Conservation (phyloP, 305 asterid genomes). For the Fraxinus greggii region DNA sequence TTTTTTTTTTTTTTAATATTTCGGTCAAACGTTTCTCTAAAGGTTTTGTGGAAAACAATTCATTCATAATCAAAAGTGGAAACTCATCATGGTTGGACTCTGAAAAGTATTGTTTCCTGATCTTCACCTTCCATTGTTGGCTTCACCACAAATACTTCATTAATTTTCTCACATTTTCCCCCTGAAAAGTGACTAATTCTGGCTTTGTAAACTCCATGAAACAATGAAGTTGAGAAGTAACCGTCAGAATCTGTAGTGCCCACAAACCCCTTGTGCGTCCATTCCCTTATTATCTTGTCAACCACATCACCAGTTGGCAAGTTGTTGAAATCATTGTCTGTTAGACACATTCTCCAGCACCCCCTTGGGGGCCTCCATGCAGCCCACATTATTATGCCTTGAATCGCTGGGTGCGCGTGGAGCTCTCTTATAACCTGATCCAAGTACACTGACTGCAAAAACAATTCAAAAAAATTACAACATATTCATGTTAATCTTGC, state of each 20-base stretch:
- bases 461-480: background rate
- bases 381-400: slow-evolving; percentile 52
- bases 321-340: slow-evolving; percentile 61
- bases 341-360: slow-evolving; percentile 68
- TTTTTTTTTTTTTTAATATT: too few species aligned
- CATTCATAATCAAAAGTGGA: background rate
- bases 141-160: slow-evolving; percentile 11
- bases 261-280: slow-evolving; percentile 4
- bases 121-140: slow-evolving; percentile 12
- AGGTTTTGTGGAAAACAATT: too few species aligned
- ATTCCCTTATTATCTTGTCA: slow-evolving; percentile 25
- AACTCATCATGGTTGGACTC: slow-evolving; percentile 9
- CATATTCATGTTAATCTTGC: background rate
- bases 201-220: slow-evolving; percentile 56
- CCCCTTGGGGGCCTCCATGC: slow-evolving; percentile 49
- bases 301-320: slow-evolving; percentile 51
- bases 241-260: slow-evolving; percentile 49
- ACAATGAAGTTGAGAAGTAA: slow-evolving; percentile 39
- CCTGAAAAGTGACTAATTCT: slow-evolving; percentile 23
- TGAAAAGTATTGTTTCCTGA: background rate
- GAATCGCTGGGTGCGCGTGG: slow-evolving; percentile 36
- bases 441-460: slow-evolving; percentile 39
- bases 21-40: background rate
- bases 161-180: background rate
- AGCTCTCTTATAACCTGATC: slow-evolving; percentile 45